Base-by-base conservation (phyloP, 371 early-diverging fungal genomes). In the Apophysomyces sp. region DNA sequence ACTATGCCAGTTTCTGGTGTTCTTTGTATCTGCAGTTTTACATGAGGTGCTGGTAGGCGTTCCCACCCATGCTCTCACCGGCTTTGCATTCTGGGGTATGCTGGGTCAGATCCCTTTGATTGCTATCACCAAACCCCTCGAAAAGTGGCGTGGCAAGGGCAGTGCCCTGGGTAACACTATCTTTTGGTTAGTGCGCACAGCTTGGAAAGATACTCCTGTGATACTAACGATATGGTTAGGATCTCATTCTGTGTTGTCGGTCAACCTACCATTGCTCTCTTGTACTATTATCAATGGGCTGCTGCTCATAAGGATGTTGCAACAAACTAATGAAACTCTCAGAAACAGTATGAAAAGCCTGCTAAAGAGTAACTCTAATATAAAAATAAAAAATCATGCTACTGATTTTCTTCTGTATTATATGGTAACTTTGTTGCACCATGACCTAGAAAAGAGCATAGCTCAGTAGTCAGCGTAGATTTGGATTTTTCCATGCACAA, bases 81-180 rank as follows among this genome's bases (percentile, higher is more conserved):
- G 91, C 1, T 90, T 86, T 76, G 96, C 96, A 5, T 96, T 96
- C 67, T 80, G 83, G 36, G 96, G 92, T 26, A 95, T 96, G 94
- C 74, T 96, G 63, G 80, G 85, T 52, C 96, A 96, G 73, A 86
- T 96, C 11, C 96, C 96, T 7, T 63, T 96, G 60, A 92, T 96
- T 60, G 83, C 87, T 31, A 60, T 91, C 21, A 92, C 95, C 0
- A 72, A 65, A 37, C 73, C 73, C 11, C 63, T 89, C 57, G 86
- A 85, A 61, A 86, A 87, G 57, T 85, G 86, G 86, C 82, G 88
- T 52, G 90, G 92, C 6, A 85, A 86, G 55, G 89, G 85, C 44
- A 86, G 89, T 21, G 90, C 89, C n/a, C 69, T 92, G n/a, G 96
- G 96, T 26, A 95, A 95, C 55, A 87, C 88, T 13, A 81, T 95